Percentiles rank a stretch among this genome's conserved stretches.
phyloP scores from a whole-genome alignment of 257 asterid species.

The Solanum etuberosum region DNA sequence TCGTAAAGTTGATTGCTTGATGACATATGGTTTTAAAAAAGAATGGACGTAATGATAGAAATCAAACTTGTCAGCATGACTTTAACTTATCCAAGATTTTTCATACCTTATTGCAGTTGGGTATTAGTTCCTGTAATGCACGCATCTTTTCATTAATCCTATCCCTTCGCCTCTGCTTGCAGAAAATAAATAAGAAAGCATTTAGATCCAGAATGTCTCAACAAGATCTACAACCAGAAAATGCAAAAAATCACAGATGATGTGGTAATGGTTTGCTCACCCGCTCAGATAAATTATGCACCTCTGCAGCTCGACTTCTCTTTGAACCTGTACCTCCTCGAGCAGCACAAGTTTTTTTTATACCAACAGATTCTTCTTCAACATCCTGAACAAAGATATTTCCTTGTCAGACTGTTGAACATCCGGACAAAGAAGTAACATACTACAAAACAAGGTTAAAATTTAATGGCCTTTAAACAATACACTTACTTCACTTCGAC shows the following conservation, averaged over 20 bases:
- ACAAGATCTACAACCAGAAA: background rate
- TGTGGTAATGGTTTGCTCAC: conserved; percentile 32
- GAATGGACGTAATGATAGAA: background rate
- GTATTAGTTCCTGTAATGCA: conserved; percentile 92
- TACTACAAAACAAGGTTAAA: background rate
- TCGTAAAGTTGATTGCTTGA: background rate
- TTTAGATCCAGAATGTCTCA: background rate
- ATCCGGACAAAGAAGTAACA: background rate
- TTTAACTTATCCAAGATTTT: background rate
- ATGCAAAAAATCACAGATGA: background rate
- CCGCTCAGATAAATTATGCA: conserved; percentile 94
- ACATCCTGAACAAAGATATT: conserved; percentile 44
- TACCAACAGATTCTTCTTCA: conserved; percentile 60
- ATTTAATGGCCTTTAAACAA: background rate
- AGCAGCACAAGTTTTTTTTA: conserved; percentile 26
- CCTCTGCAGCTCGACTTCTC: conserved; percentile 97
- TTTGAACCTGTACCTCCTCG: conserved; percentile 58
- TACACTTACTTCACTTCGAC: conserved; percentile 69
- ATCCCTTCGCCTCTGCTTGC: conserved; percentile 79
- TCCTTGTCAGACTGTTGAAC: background rate
- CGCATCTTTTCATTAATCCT: conserved; percentile 97
- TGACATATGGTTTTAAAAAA: background rate
- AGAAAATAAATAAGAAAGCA: conserved; percentile 2
- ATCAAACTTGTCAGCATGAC: background rate
- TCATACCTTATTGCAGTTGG: conserved; percentile 92